These are phyloP conservation scores for Tetrapyrgos nigripes DNA, from an alignment of 1,284 basidiomycete genomes.

Conservation along the genomic window DNA sequence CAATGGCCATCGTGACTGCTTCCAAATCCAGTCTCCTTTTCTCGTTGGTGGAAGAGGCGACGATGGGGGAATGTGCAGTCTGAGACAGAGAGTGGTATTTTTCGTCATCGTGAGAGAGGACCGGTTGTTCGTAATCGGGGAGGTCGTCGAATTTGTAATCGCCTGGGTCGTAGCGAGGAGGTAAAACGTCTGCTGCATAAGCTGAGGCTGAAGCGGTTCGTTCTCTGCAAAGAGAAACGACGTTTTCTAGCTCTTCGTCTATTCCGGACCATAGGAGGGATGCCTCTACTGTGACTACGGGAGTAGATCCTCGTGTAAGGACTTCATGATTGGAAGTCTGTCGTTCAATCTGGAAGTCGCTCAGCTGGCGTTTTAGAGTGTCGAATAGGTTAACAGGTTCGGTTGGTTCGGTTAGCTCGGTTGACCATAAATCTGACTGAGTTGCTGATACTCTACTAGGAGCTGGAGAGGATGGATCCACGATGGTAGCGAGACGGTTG, in stretches of 20 bases:
- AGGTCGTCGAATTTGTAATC: constrained; percentile 50
- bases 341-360: constrained; percentile 67
- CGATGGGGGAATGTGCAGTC: constrained; percentile 10
- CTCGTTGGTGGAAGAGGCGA: constrained; percentile 47
- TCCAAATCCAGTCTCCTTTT: constrained; percentile 86
- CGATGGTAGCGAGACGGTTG: constrained; percentile 45
- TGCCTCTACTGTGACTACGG: constrained; percentile 63
- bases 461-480: constrained; percentile 23
- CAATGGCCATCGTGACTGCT: constrained; percentile 83
- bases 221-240: constrained; percentile 68
- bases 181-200: constrained; percentile 52
- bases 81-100: constrained; percentile 35
- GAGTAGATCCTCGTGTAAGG: constrained; percentile 43
- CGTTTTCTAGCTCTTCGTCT: constrained; percentile 74
- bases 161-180: constrained; percentile 70
- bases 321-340: constrained; percentile 43
- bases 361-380: constrained; percentile 70
- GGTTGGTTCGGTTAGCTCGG: constrained; percentile 16
- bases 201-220: constrained; percentile 47
- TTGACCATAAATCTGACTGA: constrained; percentile 9
- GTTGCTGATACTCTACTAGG: background rate
- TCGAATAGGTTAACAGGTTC: constrained; percentile 56
- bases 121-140: constrained; percentile 64
- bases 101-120: constrained; percentile 35
- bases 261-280: constrained; percentile 77